Base-by-base conservation (phyloP, 1,284 basidiomycete genomes). In the Pseudozyma sp. region DNA sequence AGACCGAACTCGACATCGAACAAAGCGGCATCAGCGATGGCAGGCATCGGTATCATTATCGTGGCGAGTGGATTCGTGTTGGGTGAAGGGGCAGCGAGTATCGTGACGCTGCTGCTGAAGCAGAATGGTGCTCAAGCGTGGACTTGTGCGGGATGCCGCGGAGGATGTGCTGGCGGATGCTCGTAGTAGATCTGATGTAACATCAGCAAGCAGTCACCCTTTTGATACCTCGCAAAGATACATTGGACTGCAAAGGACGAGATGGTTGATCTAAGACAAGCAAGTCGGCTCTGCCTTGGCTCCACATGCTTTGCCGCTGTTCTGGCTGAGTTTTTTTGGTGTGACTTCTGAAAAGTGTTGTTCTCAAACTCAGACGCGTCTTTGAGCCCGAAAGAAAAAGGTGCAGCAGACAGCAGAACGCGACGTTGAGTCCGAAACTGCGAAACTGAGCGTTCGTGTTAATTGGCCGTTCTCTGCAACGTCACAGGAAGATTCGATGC, bases 21-120 rank as follows among this genome's bases (percentile, higher is more conserved):
- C 43, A 54, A 53, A 44, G 42, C 54, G 42, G 35, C 42, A n/a
- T 37, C 51, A 31, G 47, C 66, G 0, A 33, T 77, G 35, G 59
- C 67, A 49, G 91, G 90, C 80, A 94, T 92, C 70, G 88, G 88
- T 50, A 87, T 95, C 52, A 92, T 98, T 77, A 90, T 98, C 37
- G 87, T 97, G 34, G 96, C 95, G 5, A 94, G 92, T 79, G 95
- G 95, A 1, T 97, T 98, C 80, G 96, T 98, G 31, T 87, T 98
- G 17, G 95, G 95, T 31, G 95, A 98, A 72, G 87, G 95, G 2
- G 90, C 97, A 42, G 88, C 93, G 29, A 94, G 93, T 81, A 89
- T 98, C 46, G 85, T 94, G 33, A 90, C 91, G 8, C 87, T 98
- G 52, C 83, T 91, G 9, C 85, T 96, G 68, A 90, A 90, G 75